These are phyloP conservation scores for Berberis vulgaris DNA, from an alignment of 164 flowering plant species.

Conservation along the genomic window DNA sequence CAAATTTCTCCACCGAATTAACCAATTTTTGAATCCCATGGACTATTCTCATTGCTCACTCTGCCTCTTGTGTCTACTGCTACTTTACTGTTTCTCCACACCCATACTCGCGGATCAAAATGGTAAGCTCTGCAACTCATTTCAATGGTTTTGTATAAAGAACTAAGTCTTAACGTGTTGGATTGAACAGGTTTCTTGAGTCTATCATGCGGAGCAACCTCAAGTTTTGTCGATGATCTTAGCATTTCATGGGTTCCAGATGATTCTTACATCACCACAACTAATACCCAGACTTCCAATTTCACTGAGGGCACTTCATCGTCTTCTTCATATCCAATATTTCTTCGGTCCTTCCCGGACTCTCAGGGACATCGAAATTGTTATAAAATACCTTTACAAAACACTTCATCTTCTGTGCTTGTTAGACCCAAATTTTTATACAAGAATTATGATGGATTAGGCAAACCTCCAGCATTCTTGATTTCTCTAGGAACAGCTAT, in stretches of 20 bases:
- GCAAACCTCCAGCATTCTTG: slow-evolving; percentile 55
- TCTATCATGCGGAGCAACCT: slow-evolving; percentile 57
- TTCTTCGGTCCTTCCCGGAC: slow-evolving; percentile 60
- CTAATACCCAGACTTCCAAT: slow-evolving; percentile 31
- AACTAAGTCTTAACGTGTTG: neutral
- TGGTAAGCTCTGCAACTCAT: slow-evolving; percentile 24
- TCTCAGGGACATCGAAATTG: slow-evolving; percentile 36
- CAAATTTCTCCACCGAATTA: too few species aligned
- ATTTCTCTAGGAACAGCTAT: slow-evolving; percentile 75
- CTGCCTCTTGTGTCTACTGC: neutral
- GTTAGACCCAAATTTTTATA: slow-evolving; percentile 65
- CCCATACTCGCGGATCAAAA: slow-evolving; percentile 27
- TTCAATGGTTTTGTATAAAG: neutral
- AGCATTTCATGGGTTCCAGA: slow-evolving; percentile 71
- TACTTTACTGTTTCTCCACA: neutral
- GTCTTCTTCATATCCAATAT: slow-evolving; percentile 11
- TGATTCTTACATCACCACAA: slow-evolving; percentile 31
- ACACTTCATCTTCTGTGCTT: slow-evolving; percentile 43
- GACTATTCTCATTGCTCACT: too few species aligned
- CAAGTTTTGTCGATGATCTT: slow-evolving; percentile 35
- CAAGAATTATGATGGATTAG: slow-evolving; percentile 64
- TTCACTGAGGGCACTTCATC: slow-evolving; percentile 32
- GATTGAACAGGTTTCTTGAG: slow-evolving; percentile 61
- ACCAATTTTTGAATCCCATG: too few species aligned
- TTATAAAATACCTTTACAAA: slow-evolving; percentile 46